phyloP scores from a whole-genome alignment of 2,329 filamentous ascomycete genomes.

The Lachnellula willkommii region DNA sequence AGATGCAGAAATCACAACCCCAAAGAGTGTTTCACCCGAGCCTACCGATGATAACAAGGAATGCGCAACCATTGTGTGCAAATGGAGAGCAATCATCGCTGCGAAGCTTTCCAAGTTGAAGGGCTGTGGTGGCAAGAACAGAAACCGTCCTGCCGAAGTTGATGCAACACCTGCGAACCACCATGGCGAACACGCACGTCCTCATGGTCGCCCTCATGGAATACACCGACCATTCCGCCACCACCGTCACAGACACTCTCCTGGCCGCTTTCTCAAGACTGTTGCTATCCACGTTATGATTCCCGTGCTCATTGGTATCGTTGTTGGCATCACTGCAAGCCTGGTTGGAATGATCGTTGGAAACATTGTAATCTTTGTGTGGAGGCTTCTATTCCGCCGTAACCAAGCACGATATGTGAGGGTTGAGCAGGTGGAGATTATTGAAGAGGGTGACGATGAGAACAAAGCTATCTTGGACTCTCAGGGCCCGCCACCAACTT shows the following conservation, averaged over 20 bases:
- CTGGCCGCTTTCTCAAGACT: slow-evolving; percentile 47
- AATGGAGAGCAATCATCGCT: slow-evolving; percentile 47
- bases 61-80: slow-evolving; percentile 47
- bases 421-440: slow-evolving; percentile 22
- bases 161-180: slow-evolving; percentile 17
- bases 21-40: slow-evolving; percentile 22
- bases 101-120: slow-evolving; percentile 39
- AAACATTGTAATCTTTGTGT: slow-evolving; percentile 54
- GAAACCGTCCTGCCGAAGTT: slow-evolving; percentile 19
- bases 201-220: slow-evolving; percentile 18
- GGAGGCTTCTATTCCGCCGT: slow-evolving; percentile 50
- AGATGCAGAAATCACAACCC: slow-evolving; percentile 35
- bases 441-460: slow-evolving; percentile 20
- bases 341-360: slow-evolving; percentile 63
- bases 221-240: slow-evolving; percentile 28
- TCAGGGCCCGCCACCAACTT: slow-evolving; percentile 29
- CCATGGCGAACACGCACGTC: slow-evolving; percentile 16
- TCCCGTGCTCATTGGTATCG: slow-evolving; percentile 63
- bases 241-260: slow-evolving; percentile 34
- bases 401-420: slow-evolving; percentile 23
- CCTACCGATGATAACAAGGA: slow-evolving; percentile 32
- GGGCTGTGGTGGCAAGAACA: slow-evolving; percentile 35
- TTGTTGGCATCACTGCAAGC: slow-evolving; percentile 62
- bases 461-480: slow-evolving; percentile 22
- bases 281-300: slow-evolving; percentile 59